phyloP scores from a whole-genome alignment of 305 asterid genomes.

The Salvia sclarea region DNA sequence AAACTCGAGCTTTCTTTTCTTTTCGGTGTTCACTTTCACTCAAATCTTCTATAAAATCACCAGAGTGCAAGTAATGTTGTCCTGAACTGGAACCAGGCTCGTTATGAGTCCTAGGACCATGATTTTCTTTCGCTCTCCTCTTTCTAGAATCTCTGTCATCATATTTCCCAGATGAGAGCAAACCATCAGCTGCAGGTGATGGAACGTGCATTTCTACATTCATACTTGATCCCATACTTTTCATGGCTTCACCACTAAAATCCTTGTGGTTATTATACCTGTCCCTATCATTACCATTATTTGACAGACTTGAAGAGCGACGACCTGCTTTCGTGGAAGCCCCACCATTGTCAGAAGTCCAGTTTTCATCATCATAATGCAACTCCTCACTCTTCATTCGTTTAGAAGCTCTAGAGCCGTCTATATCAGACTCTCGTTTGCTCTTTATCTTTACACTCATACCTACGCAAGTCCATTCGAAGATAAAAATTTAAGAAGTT shows the following conservation, averaged over 20 bases:
- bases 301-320: constrained; percentile 49
- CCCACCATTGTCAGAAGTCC: constrained; percentile 56
- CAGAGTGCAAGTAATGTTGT: constrained; percentile 43
- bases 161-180: constrained; percentile 41
- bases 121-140: constrained; percentile 59
- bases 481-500: constrained; percentile 26
- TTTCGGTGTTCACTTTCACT: constrained; percentile 51
- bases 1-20: constrained; percentile 74
- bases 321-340: constrained; percentile 54
- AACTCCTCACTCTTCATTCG: constrained; percentile 62
- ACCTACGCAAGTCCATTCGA: constrained; percentile 43
- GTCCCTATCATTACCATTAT: constrained; percentile 44
- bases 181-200: constrained; percentile 46
- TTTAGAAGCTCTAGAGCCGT: constrained; percentile 63
- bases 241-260: constrained; percentile 40
- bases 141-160: constrained; percentile 54
- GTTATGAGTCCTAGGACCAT: constrained; percentile 38
- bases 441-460: constrained; percentile 49
- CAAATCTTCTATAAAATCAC: constrained; percentile 44
- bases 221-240: constrained; percentile 28
- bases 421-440: constrained; percentile 60
- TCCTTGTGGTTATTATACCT: constrained; percentile 46
- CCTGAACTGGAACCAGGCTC: constrained; percentile 39
- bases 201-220: constrained; percentile 44
- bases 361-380: constrained; percentile 51